Percentiles rank a stretch among this genome's conserved stretches.
phyloP scores from a whole-genome alignment of 2,329 filamentous ascomycete species.

The Stachybotrys elegans region DNA sequence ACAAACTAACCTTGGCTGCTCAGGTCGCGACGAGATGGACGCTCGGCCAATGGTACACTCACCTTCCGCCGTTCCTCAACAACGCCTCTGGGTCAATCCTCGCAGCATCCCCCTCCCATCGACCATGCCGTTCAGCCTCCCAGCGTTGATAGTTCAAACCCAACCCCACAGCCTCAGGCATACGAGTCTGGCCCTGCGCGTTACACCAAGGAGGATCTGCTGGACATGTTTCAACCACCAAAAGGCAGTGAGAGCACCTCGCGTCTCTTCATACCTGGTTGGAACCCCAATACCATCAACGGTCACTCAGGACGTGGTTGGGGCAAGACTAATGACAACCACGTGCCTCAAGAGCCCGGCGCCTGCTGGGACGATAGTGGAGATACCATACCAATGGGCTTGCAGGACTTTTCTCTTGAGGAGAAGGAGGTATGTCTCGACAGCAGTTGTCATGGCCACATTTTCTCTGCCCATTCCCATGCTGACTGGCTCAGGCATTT shows the following conservation, averaged over 20 bases:
- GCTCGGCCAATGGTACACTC: constrained; percentile 56
- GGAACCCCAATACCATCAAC: constrained; percentile 72
- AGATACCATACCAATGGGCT: constrained; percentile 62
- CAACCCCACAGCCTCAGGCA: constrained; percentile 23
- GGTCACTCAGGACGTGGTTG: constrained; percentile 60
- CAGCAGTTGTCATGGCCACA: too few species aligned
- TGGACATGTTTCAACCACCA: constrained; percentile 62
- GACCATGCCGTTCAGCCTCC: constrained; percentile 36
- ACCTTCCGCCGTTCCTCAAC: constrained; percentile 61
- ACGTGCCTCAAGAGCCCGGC: constrained; percentile 75
- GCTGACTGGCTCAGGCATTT: constrained; percentile 58
- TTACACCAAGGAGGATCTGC: constrained; percentile 74
- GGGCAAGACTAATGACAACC: constrained; percentile 72
- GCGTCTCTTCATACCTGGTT: constrained; percentile 66
- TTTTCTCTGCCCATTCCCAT: too few species aligned
- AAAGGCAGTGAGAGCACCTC: constrained; percentile 50
- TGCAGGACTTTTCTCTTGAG: constrained; percentile 62
- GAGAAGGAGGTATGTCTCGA: constrained; percentile 52
- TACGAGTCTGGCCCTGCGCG: constrained; percentile 44
- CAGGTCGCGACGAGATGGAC: constrained; percentile 55
- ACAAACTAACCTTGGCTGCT: constrained; percentile 8
- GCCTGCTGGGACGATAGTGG: constrained; percentile 83
- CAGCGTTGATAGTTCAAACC: constrained; percentile 28
- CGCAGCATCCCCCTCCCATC: constrained; percentile 29
- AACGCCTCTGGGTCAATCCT: constrained; percentile 42